Base-by-base conservation (phyloP, 2,329 filamentous ascomycete genomes). In the Piedraia hortae region DNA sequence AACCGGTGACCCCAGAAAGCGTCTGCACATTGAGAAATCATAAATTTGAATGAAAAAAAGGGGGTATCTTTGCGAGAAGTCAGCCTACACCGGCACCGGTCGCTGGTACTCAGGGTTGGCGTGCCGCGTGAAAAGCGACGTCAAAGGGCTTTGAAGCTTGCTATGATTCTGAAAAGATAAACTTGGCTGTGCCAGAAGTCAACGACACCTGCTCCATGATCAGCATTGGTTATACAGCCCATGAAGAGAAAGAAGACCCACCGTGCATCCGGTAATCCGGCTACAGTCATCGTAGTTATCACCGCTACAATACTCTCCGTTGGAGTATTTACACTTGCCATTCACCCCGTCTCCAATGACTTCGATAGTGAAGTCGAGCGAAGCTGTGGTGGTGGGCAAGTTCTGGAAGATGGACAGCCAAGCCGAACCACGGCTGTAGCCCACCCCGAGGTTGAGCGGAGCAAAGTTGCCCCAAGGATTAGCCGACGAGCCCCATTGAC, bases 391-490 rank as follows among this genome's bases (percentile, higher is more conserved):
- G 25, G 73, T 88, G 4, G 78, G 77, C 28, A 49, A 39, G 54
- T 93, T 91, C 42, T 67, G 65, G 58, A 82, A 77, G 45, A 91
- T 62, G 21, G 74, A 77, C 28, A 90, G 51, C 54, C 63, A 93
- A 18, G 70, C 85, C 30, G 47, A 50, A 39, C 70, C 65, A 36
- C 56, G 45, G 42, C 56, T 61, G 46, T 63, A 61, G 29, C 80
- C 77, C 28, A 78, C 67, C 44, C 82, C 82, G 23, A 90, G 52
- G 51, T 80, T 82, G 36, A 77, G 51, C 14, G 85, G 80, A 21
- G 85, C 69, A 59, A 61, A 90, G 62, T 97, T 91, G 33, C 85
- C 66, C 26, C 55, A 45, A 30, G 54, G 48, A 26, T 51, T 39
- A 24, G 45, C 66, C 27, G 63, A 53, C 10, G 55, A 55, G 22